phyloP scores from a whole-genome alignment of 73 alveolate species.

The Tetrahymena borealis region DNA sequence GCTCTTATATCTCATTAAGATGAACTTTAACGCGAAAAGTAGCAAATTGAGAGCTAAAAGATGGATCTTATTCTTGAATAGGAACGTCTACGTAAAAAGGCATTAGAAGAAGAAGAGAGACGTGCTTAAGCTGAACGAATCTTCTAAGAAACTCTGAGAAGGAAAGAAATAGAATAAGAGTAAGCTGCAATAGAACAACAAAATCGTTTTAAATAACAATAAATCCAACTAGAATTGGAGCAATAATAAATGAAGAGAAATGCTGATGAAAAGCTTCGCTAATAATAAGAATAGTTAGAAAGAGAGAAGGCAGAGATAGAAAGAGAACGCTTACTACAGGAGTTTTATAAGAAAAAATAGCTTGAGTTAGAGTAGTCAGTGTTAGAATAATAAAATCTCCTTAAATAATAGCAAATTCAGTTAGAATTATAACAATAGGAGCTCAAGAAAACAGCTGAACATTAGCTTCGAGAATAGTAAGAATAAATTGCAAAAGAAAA shows the following conservation, averaged over 20 bases:
- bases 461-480: not conserved
- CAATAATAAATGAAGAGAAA: not conserved
- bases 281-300: not conserved
- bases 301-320: not conserved
- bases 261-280: not conserved
- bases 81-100: not conserved
- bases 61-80: not conserved
- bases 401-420: not conserved
- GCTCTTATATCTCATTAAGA: not conserved
- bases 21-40: not conserved
- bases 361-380: not conserved
- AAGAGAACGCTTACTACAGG: not conserved
- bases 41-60: not conserved
- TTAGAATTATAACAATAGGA: not conserved
- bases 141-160: not conserved
- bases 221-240: not conserved
- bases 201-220: too few species aligned
- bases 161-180: not conserved
- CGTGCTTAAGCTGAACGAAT: not conserved
- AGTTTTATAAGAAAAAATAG: not conserved
- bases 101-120: not conserved
- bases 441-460: not conserved
- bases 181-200: not conserved
- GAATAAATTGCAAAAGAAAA: not conserved
- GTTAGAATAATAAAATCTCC: not conserved